These are phyloP conservation scores for Entophlyctis helioformis DNA, from an alignment of 192 early-diverging fungal species.

Conservation along the genomic window DNA sequence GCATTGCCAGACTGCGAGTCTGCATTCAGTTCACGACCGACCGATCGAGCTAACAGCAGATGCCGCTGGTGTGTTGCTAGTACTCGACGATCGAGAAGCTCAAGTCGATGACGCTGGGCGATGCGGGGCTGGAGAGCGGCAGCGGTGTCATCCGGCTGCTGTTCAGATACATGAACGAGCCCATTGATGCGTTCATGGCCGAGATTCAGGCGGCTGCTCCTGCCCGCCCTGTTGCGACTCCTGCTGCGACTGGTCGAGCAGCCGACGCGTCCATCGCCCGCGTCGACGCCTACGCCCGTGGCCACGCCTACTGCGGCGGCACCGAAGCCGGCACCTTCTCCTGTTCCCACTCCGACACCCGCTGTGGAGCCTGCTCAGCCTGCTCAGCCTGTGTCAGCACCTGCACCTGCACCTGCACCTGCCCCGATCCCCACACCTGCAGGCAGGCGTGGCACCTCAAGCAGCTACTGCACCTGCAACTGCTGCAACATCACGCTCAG, in stretches of 20 bases:
- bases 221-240: not conserved
- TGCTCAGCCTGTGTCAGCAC: too few species aligned
- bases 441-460: too few species aligned
- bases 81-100: slow-evolving; percentile 43
- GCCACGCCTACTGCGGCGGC: not conserved
- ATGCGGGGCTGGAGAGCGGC: slow-evolving; percentile 55
- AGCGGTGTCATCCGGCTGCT: slow-evolving; percentile 59
- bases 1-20: too few species aligned
- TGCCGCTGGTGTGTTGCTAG: slow-evolving; percentile 13
- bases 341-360: slow-evolving; percentile 1
- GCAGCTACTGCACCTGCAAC: too few species aligned
- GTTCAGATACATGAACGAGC: slow-evolving; percentile 38
- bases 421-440: too few species aligned
- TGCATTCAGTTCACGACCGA: slow-evolving; percentile 10
- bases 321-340: not conserved
- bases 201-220: slow-evolving; percentile 24
- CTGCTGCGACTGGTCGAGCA: too few species aligned
- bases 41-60: slow-evolving; percentile 17
- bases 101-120: slow-evolving; percentile 54
- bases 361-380: not conserved
- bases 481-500: too few species aligned
- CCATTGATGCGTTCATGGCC: slow-evolving; percentile 30
- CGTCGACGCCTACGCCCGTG: not conserved
- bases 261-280: too few species aligned
- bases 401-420: too few species aligned